phyloP scores from a whole-genome alignment of 495 filamentous ascomycete species.

The Xylaria cubensis region DNA sequence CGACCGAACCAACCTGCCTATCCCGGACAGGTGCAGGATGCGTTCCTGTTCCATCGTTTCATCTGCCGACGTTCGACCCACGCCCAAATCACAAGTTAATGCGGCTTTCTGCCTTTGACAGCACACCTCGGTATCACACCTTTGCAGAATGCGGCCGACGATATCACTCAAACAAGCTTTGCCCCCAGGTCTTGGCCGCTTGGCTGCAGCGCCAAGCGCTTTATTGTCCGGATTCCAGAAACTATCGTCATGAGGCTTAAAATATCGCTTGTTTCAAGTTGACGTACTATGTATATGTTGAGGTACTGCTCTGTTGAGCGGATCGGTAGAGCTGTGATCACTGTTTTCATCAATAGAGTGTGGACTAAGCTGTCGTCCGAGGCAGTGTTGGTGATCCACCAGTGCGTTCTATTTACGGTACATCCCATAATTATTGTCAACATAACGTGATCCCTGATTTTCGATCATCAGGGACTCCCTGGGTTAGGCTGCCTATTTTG shows the following conservation, averaged over 20 bases:
- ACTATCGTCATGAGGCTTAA: conserved; percentile 20
- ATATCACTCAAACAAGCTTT: conserved; percentile 17
- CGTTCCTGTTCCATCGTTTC: conserved; percentile 14
- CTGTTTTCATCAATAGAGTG: background rate
- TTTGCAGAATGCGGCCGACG: conserved; percentile 2
- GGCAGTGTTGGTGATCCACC: background rate
- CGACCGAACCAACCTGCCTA: conserved; percentile 17
- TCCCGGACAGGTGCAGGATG: background rate
- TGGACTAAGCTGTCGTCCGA: background rate
- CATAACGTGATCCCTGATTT: conserved; percentile 18
- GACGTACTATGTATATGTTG: background rate
- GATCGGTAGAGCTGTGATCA: too few relatives aligned
- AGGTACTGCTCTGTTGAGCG: too few relatives aligned
- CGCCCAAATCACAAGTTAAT: conserved; percentile 2
- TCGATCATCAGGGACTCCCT: background rate
- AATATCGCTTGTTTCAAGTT: background rate
- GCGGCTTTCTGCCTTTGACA: background rate
- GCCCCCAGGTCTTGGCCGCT: conserved; percentile 23
- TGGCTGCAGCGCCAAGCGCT: conserved; percentile 25
- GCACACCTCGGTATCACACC: conserved; percentile 9
- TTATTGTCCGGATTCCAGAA: conserved; percentile 2
- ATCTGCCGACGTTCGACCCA: conserved; percentile 23
- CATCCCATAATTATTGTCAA: background rate
- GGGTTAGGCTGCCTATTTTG: background rate
- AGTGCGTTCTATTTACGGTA: conserved; percentile 12